These are phyloP conservation scores for Debaryomycetaceae sp. DNA, from an alignment of 1,139 yeast genomes.

Conservation along the genomic window DNA sequence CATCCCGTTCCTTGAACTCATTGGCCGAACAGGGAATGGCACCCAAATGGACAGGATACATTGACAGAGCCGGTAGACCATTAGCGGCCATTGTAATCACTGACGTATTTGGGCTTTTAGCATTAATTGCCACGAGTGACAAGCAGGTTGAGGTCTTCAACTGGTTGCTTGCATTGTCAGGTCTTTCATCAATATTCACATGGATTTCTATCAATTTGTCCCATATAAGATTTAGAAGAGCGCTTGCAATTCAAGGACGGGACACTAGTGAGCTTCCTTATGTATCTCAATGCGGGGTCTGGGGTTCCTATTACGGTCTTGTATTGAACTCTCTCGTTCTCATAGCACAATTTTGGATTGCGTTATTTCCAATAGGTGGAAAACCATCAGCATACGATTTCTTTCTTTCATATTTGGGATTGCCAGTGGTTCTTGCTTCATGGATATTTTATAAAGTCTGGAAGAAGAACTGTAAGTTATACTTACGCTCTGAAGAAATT, in stretches of 20 bases:
- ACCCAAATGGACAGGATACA: slow-evolving; percentile 25
- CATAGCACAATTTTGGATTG: slow-evolving; percentile 38
- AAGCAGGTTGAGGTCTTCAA: slow-evolving; percentile 16
- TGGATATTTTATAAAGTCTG: slow-evolving; percentile 34
- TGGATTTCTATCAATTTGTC: slow-evolving; percentile 28
- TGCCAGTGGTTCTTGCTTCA: slow-evolving; percentile 17
- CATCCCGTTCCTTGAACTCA: slow-evolving; percentile 32
- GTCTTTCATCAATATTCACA: slow-evolving; percentile 22
- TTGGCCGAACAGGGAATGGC: slow-evolving; percentile 34
- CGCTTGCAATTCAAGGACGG: slow-evolving; percentile 24
- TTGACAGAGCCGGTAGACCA: slow-evolving; percentile 34
- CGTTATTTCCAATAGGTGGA: slow-evolving; percentile 33
- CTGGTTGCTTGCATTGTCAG: slow-evolving; percentile 23
- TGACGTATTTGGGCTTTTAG: slow-evolving; percentile 25
- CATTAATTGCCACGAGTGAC: slow-evolving; percentile 26
- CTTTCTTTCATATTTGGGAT: slow-evolving; percentile 32
- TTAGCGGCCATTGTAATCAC: slow-evolving; percentile 26
- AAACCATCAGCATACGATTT: slow-evolving; percentile 25
- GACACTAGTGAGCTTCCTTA: slow-evolving; percentile 26
- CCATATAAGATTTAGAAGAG: slow-evolving; percentile 29
- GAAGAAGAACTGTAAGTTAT: slow-evolving; percentile 21
- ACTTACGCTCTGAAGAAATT: slow-evolving; percentile 30
- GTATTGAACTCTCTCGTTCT: slow-evolving; percentile 24
- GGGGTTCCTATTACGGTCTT: slow-evolving; percentile 29
- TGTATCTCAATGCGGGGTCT: slow-evolving; percentile 10